These are phyloP conservation scores for Nannochloris sp. DNA, from an alignment of 139 green algal species.

Conservation along the genomic window DNA sequence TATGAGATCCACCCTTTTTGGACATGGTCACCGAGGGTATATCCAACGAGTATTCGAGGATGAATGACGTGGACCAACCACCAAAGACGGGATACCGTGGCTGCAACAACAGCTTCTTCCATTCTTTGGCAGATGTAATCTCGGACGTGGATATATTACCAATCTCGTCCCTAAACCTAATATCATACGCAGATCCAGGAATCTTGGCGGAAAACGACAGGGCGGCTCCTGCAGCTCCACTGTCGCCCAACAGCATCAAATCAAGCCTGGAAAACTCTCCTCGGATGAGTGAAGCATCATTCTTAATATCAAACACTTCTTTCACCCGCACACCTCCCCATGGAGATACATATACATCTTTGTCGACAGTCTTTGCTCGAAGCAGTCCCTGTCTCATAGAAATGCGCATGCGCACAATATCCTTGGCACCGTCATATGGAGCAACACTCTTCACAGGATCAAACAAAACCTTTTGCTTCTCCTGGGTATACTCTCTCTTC, in stretches of 20 bases:
- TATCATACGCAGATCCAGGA: constrained; percentile 35
- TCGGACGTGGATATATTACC: constrained; percentile 79
- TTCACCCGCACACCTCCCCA: constrained; percentile 89
- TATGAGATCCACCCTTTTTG: neutral
- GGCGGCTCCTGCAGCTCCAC: neutral
- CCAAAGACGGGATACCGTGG: constrained; percentile 78
- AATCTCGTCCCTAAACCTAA: constrained; percentile 85
- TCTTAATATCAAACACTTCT: constrained; percentile 70
- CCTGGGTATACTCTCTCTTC: too few relatives aligned
- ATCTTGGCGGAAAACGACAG: constrained; percentile 42
- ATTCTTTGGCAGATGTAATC: neutral
- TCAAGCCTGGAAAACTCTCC: constrained; percentile 57
- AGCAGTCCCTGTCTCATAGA: constrained; percentile 66
- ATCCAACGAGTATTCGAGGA: constrained; percentile 64
- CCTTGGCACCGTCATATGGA: neutral
- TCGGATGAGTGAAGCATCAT: constrained; percentile 26
- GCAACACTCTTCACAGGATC: too few relatives aligned
- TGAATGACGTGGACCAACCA: constrained; percentile 60
- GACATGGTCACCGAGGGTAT: constrained; percentile 30
- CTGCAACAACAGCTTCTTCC: constrained; percentile 37
- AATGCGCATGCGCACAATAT: constrained; percentile 53
- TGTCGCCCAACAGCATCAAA: constrained; percentile 19
- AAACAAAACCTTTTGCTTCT: too few relatives aligned
- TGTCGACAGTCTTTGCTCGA: constrained; percentile 37
- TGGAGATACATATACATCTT: constrained; percentile 83